Evolutionary conservation across 352 stramenopile species (phyloP), one percentile per base, ranked within the genome.

Genomic region (Phytophthora tubulina): DNA sequence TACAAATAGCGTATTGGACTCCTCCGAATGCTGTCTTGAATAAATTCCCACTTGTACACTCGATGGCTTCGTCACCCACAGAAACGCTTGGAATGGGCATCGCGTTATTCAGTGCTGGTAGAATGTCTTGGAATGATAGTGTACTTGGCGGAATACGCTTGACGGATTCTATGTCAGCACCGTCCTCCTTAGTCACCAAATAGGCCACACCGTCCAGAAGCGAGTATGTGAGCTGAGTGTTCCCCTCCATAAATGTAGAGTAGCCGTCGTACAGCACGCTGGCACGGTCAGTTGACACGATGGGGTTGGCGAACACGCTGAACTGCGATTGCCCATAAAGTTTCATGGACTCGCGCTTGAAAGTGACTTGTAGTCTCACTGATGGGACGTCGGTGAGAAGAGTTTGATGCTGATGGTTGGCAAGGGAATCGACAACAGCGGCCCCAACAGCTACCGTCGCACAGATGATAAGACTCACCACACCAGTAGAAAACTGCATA

Each of bases 321-420:
- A 78, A 78, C 32, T 75, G 44, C 4, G 50, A 59, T 10, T 62
- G 35, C 35, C 66, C 66, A 38, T 78, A 56, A 33, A 76, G 21
- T 38, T 68, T 27, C 52, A 77, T 59, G 6, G 60, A 32, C 13
- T 53, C 61, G 35, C 79, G 72, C 52, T 81, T 69, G 21, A 79
- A 51, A 5, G 54, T 76, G 21, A 85, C 68, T 11, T 77, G 76
- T 1, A 87, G 70, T 30, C 69, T 72, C 10, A 85, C 17, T 2
- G 68, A 72, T n/a, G 68, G 72, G 15, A 63, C 36, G 35, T 78
- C 65, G 46, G 17, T 31, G 8, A 76, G 48, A 41, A 67, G 31
- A 15, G 9, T 21, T 21, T 21, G 21, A 21, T 21, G 21, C 21
- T 21, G 21, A 21, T 1, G 21, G 21, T 21, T 21, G 21, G 21